These are phyloP conservation scores for Macadamia tetraphylla DNA, from an alignment of 164 flowering plant genomes.

Conservation along the genomic window DNA sequence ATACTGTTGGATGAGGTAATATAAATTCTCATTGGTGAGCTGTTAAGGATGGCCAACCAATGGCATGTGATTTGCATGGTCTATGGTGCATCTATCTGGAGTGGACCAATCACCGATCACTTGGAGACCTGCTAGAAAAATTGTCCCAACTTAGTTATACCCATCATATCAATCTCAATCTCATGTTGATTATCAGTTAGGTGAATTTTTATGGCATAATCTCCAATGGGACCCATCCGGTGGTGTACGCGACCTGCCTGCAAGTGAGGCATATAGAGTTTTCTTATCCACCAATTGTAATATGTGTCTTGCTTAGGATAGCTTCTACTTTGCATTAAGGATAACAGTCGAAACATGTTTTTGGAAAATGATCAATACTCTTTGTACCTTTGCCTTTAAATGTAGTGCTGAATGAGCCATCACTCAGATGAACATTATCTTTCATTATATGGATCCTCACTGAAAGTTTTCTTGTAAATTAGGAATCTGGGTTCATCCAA, in stretches of 20 bases:
- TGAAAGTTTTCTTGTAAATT: constrained; percentile 13
- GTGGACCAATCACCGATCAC: not conserved
- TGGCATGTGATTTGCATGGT: not conserved
- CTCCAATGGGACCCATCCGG: not conserved
- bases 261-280: not conserved
- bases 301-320: not conserved
- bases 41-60: not conserved
- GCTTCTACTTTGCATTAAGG: no score
- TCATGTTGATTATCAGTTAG: not conserved
- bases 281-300: not conserved
- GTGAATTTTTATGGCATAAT: not conserved
- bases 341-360: no score
- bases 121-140: not conserved
- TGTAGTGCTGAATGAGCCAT: no score
- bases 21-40: not conserved
- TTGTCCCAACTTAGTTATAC: not conserved
- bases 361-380: no score
- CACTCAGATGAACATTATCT: no score
- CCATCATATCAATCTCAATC: not conserved
- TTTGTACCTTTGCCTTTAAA: no score
- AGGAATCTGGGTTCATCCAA: constrained; percentile 26
- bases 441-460: not conserved
- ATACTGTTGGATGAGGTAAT: not conserved
- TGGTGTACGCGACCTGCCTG: not conserved
- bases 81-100: not conserved